A percentile compares a stretch with the other conserved stretches of the same genome.
These are phyloP conservation scores for Lichtheimia ramosa DNA, from an alignment of 371 early-diverging fungal genomes.

Conservation along the genomic window DNA sequence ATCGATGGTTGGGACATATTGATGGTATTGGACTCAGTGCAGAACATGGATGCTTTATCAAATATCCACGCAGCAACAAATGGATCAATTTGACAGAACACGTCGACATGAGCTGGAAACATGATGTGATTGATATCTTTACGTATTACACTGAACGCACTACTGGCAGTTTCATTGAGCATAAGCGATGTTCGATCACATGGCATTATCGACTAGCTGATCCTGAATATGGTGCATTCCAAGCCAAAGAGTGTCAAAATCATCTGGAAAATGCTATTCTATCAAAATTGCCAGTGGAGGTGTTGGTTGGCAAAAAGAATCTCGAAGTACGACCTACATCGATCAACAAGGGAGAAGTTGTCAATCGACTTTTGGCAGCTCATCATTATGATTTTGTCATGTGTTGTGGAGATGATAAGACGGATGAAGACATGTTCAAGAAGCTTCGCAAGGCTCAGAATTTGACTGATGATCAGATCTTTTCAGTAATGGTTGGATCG, in stretches of 20 bases:
- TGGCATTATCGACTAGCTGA: slow-evolving; percentile 94
- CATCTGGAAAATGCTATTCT: slow-evolving; percentile 86
- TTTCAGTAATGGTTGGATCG: slow-evolving; percentile 72
- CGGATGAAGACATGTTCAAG: slow-evolving; percentile 93
- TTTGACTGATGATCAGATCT: slow-evolving; percentile 39
- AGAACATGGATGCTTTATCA: slow-evolving; percentile 73
- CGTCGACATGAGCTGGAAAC: slow-evolving; percentile 86
- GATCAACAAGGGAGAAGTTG: slow-evolving; percentile 92
- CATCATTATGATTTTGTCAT: slow-evolving; percentile 81
- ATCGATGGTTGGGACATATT: slow-evolving; percentile 83
- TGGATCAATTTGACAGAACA: slow-evolving; percentile 83
- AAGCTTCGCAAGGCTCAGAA: slow-evolving; percentile 37
- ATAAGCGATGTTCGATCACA: slow-evolving; percentile 79
- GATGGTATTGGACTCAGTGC: slow-evolving; percentile 79
- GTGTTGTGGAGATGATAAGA: slow-evolving; percentile 93
- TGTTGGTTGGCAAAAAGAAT: slow-evolving; percentile 95
- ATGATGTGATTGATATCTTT: slow-evolving; percentile 84
- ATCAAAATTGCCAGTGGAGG: slow-evolving; percentile 91
- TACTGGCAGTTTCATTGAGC: slow-evolving; percentile 82
- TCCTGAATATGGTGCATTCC: slow-evolving; percentile 80
- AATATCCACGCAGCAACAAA: slow-evolving; percentile 51
- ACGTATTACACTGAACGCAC: slow-evolving; percentile 90
- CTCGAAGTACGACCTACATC: slow-evolving; percentile 85
- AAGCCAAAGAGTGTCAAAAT: slow-evolving; percentile 91
- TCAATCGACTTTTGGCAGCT: slow-evolving; percentile 71